Base-by-base conservation (phyloP, 2,329 filamentous ascomycete genomes). In the Colletotrichum musae region DNA sequence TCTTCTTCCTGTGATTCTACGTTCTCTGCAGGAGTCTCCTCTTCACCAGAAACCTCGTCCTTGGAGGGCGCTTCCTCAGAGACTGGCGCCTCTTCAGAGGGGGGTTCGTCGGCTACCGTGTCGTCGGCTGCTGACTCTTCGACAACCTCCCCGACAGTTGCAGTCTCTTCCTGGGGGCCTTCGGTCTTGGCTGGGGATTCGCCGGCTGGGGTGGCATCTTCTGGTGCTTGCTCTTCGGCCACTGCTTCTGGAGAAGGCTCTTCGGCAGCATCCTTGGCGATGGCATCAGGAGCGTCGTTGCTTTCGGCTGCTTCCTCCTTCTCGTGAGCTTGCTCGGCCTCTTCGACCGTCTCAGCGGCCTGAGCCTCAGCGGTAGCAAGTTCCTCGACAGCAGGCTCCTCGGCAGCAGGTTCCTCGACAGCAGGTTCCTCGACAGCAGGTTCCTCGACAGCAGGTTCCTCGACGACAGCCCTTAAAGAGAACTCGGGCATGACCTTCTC, bases 401-500 rank as follows among this genome's bases (percentile, higher is more conserved):
- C 52, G 4, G n/a, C 10, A 12, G 2, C 12, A 50, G 47, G 9
- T 48, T 18, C 18, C 9, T 15, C 1, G 1, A 10, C 47, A 50
- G 18, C 4, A 50, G 21, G 16, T 4, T 63, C 48, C 16, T 12
- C 47, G 12, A 16, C 4, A 9, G 28, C 13, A 15, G 26, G 4
- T 2, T 58, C 60, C 4, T 21, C 59, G 2, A 24, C 39, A 6
- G 3, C 18, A 5, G 47, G 47, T 47, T 53, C 54, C 9, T 69
- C 54, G 12, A 51, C 32, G 6, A 66, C 54, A 26, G 50, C 54
- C 50, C 51, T 69, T 2, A 26, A 16, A 3, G 68, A 64, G 12
- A 64, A 16, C 47, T 56, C 68, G 6, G 56, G 54, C 9, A 53
- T 21, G 3, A 54, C 28, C 4, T 21, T 41, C 13, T 70, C 68